A percentile compares a stretch with the other conserved stretches of the same genome.
These are phyloP conservation scores for Furcasterigmium furcatum DNA, from an alignment of 2,329 filamentous ascomycete genomes.

Conservation along the genomic window DNA sequence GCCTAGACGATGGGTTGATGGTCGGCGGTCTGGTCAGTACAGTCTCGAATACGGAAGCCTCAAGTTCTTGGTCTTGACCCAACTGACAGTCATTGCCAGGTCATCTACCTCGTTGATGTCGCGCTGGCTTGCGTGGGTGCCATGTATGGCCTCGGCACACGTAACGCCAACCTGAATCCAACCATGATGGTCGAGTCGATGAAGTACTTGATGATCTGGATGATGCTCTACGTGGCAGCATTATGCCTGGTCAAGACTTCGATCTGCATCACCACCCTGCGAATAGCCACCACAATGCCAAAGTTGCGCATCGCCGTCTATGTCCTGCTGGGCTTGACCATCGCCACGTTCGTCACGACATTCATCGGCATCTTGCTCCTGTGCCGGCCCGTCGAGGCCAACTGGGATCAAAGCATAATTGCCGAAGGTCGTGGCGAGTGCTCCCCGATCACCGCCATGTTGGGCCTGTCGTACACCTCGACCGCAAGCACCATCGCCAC, in stretches of 20 bases:
- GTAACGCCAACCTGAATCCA: conserved; percentile 16
- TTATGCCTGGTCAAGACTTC: conserved; percentile 24
- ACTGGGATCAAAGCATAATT: conserved; percentile 22
- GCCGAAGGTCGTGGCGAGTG: conserved; percentile 15
- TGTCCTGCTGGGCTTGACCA: conserved; percentile 11
- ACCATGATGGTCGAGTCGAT: conserved; percentile 18
- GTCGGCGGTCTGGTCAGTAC: conserved; percentile 10
- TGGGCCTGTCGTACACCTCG: conserved; percentile 20
- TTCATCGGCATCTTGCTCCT: conserved; percentile 21
- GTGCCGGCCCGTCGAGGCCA: conserved; percentile 15
- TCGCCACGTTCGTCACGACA: conserved; percentile 22
- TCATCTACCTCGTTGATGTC: conserved; percentile 12
- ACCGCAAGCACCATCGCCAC: conserved; percentile 26
- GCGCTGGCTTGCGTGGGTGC: conserved; percentile 12
- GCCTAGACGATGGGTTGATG: conserved; percentile 14
- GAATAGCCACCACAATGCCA: conserved; percentile 20
- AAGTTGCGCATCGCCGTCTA: conserved; percentile 15
- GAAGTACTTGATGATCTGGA: conserved; percentile 20
- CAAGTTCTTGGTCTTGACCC: background rate
- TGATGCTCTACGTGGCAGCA: conserved; percentile 17
- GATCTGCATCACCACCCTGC: conserved; percentile 28
- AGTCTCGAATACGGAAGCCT: conserved; percentile 5
- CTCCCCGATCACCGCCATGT: conserved; percentile 13
- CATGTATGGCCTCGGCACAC: conserved; percentile 16
- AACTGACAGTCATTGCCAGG: conserved; percentile 1